Conservation (phyloP, 305 asterid genomes). For the Fraxinus dipetala region DNA sequence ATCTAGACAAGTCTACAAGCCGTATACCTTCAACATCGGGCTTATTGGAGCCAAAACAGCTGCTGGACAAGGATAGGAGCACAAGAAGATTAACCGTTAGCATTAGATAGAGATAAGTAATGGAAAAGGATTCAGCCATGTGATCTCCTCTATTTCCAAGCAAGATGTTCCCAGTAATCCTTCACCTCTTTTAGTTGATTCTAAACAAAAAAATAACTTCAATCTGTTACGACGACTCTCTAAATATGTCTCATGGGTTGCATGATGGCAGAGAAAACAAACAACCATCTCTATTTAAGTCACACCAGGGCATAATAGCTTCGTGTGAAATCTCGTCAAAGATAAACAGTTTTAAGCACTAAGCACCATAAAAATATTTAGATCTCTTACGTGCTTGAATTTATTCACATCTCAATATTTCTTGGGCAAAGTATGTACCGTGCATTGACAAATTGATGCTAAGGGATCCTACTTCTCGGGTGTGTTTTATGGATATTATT, state of each 20-base stretch:
- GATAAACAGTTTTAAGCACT: neutral
- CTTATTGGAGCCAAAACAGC: slow-evolving; percentile 40
- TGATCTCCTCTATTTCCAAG: slow-evolving; percentile 18
- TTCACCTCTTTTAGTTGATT: slow-evolving; percentile 13
- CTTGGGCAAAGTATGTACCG: neutral
- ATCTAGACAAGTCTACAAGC: neutral
- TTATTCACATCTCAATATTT: neutral
- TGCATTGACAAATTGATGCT: neutral
- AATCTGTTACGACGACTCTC: neutral
- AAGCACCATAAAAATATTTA: neutral
- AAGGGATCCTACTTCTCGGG: neutral
- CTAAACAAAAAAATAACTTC: slow-evolving; percentile 5
- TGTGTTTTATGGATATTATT: too few species aligned
- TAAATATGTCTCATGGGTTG: neutral
- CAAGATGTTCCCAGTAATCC: slow-evolving; percentile 14
- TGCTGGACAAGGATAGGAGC: slow-evolving; percentile 40
- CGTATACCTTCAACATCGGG: slow-evolving; percentile 65
- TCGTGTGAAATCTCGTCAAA: slow-evolving; percentile 8
- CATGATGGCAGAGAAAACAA: neutral
- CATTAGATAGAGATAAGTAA: slow-evolving; percentile 24
- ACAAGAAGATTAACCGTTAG: slow-evolving; percentile 24
- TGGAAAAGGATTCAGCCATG: slow-evolving; percentile 22
- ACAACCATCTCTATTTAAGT: neutral
- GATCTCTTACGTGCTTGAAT: neutral
- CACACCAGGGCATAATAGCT: neutral